Conservation (phyloP, 2,329 filamentous ascomycete genomes). For the Colletotrichum simmondsii region DNA sequence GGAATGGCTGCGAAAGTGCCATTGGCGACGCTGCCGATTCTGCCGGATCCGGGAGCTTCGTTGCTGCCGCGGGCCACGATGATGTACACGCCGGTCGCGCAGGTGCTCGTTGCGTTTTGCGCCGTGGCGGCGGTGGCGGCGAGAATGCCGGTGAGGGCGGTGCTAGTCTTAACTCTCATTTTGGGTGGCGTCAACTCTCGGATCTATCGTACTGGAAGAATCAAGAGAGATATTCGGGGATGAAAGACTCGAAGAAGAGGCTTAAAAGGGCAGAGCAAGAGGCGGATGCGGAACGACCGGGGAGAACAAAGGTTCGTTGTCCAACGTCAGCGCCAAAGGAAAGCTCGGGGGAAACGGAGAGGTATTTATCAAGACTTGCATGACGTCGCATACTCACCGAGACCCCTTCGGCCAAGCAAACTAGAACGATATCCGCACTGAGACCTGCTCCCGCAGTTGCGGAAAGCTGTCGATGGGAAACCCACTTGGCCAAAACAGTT, state of each 20-base stretch:
- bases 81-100: slow-evolving; percentile 51
- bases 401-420: background rate
- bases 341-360: background rate
- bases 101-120: slow-evolving; percentile 38
- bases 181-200: background rate
- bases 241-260: background rate
- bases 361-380: slow-evolving; percentile 19
- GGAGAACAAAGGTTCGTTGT: background rate
- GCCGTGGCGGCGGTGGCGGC: slow-evolving; percentile 39
- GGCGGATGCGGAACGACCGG: background rate
- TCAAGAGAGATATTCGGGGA: background rate
- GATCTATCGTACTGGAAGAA: background rate
- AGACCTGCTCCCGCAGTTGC: background rate
- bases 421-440: background rate
- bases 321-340: background rate
- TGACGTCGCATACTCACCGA: slow-evolving; percentile 1
- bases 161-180: slow-evolving; percentile 17
- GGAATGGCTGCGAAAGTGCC: slow-evolving; percentile 45
- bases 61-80: slow-evolving; percentile 51
- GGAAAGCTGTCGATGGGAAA: background rate
- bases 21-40: slow-evolving; percentile 45
- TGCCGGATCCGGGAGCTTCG: slow-evolving; percentile 48
- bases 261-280: background rate
- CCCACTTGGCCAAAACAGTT: background rate
- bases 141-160: slow-evolving; percentile 36